Conservation (phyloP, 805 yeast genomes). For the Komagataella ulmi region DNA sequence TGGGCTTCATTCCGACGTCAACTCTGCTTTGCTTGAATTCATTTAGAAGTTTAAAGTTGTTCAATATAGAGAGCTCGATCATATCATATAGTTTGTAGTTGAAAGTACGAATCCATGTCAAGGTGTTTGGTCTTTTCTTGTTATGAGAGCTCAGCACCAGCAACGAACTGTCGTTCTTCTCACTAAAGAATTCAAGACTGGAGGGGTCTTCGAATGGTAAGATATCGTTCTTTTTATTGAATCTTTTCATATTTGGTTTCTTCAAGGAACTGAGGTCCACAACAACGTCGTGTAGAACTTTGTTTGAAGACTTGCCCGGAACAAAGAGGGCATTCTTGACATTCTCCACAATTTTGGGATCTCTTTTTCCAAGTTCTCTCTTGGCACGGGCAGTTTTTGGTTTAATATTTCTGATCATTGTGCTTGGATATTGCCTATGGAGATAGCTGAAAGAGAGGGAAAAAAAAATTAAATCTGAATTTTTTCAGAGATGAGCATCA, state of each 20-base stretch:
- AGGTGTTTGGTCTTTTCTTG: conserved; percentile 86
- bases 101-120: conserved; percentile 83
- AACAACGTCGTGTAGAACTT: conserved; percentile 76
- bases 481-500: not conserved
- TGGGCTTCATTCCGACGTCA: conserved; percentile 82
- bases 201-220: conserved; percentile 87
- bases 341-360: conserved; percentile 81
- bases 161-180: conserved; percentile 85
- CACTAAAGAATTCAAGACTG: conserved; percentile 81
- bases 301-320: conserved; percentile 75
- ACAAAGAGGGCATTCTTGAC: conserved; percentile 82
- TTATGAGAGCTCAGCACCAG: conserved; percentile 68
- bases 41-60: conserved; percentile 53
- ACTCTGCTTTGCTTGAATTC: conserved; percentile 78
- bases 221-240: conserved; percentile 77
- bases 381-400: conserved; percentile 95
- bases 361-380: conserved; percentile 82
- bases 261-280: conserved; percentile 81
- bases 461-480: not conserved
- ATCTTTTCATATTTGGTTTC: conserved; percentile 82
- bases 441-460: not conserved
- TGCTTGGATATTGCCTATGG: not conserved
- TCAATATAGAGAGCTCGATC: conserved; percentile 73
- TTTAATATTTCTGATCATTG: conserved; percentile 38
- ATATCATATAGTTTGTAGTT: conserved; percentile 85